A percentile compares a stretch with the other conserved stretches of the same genome.
These are phyloP conservation scores for Sordariomycetes sp. DNA, from an alignment of 2,329 filamentous ascomycete species.

Conservation along the genomic window DNA sequence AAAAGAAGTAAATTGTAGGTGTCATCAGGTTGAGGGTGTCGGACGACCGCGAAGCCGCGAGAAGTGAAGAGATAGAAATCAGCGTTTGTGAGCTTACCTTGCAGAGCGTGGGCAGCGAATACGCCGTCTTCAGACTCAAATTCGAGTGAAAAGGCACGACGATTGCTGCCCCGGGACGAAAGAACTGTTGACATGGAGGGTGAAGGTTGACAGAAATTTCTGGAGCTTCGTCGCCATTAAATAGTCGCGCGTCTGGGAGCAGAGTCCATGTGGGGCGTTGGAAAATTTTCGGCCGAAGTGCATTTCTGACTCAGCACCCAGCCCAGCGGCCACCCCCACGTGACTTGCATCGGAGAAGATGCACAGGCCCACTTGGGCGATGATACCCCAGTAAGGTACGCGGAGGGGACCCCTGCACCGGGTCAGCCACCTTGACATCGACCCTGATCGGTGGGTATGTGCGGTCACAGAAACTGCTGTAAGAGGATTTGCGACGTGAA, in stretches of 20 bases:
- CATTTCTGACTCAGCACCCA: not conserved
- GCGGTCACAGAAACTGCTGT: not conserved
- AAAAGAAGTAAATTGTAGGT: conserved; percentile 72
- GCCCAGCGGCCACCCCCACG: not conserved
- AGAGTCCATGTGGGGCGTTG: not conserved
- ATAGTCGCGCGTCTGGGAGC: not conserved
- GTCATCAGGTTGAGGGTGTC: conserved; percentile 52
- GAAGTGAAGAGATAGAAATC: not conserved
- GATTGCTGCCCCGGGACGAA: not conserved
- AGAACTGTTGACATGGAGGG: not conserved
- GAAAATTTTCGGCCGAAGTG: not conserved
- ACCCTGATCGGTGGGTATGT: not conserved
- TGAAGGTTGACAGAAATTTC: not conserved
- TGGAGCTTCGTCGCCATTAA: not conserved
- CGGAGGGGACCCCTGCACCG: not conserved
- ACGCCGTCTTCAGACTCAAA: not conserved
- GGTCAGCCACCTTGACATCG: not conserved
- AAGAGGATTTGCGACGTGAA: not conserved
- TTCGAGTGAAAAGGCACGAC: not conserved
- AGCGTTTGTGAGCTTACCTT: conserved; percentile 2
- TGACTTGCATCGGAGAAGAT: not conserved
- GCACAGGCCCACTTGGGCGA: not conserved
- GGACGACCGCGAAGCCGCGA: not conserved
- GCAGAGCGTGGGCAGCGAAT: not conserved
- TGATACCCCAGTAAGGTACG: not conserved